phyloP scores from a whole-genome alignment of 331 rosid genomes.

The Stylosanthes scabra region DNA sequence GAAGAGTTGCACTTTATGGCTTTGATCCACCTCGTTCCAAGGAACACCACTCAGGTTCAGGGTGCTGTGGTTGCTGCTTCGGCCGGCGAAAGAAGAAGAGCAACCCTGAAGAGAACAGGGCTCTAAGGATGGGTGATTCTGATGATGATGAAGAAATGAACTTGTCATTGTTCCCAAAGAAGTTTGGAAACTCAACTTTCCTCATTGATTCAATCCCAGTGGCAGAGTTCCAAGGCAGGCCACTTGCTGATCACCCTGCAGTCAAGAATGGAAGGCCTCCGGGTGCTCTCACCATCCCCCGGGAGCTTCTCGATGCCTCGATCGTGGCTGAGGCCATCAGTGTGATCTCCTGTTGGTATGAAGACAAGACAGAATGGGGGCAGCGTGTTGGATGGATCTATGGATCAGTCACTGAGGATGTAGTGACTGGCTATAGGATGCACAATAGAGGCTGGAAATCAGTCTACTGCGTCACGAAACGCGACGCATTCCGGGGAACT shows the following conservation, averaged over 20 bases:
- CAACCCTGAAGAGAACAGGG: conserved; percentile 51
- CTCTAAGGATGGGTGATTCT: conserved; percentile 58
- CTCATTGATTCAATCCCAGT: conserved; percentile 65
- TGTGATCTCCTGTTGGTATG: conserved; percentile 70
- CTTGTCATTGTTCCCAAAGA: conserved; percentile 53
- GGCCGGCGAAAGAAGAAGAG: conserved; percentile 47
- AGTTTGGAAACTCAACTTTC: conserved; percentile 63
- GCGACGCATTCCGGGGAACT: conserved; percentile 69
- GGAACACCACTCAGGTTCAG: conserved; percentile 46
- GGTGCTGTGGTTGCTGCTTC: conserved; percentile 55
- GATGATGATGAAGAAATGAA: conserved; percentile 58
- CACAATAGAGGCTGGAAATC: conserved; percentile 73
- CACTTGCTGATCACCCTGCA: conserved; percentile 72
- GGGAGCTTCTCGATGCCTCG: conserved; percentile 61
- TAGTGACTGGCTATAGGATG: conserved; percentile 71
- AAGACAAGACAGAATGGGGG: conserved; percentile 70
- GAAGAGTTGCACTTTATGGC: conserved; percentile 65
- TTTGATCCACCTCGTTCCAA: conserved; percentile 67
- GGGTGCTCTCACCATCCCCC: conserved; percentile 56
- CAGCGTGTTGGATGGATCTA: conserved; percentile 71
- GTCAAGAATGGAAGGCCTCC: conserved; percentile 67
- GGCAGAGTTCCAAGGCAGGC: conserved; percentile 66
- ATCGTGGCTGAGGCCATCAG: conserved; percentile 67
- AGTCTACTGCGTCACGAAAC: conserved; percentile 66
- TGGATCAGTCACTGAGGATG: conserved; percentile 71